Evolutionary conservation across 345 rosid genomes (phyloP).

Genomic region (Anacardium occidentale): DNA sequence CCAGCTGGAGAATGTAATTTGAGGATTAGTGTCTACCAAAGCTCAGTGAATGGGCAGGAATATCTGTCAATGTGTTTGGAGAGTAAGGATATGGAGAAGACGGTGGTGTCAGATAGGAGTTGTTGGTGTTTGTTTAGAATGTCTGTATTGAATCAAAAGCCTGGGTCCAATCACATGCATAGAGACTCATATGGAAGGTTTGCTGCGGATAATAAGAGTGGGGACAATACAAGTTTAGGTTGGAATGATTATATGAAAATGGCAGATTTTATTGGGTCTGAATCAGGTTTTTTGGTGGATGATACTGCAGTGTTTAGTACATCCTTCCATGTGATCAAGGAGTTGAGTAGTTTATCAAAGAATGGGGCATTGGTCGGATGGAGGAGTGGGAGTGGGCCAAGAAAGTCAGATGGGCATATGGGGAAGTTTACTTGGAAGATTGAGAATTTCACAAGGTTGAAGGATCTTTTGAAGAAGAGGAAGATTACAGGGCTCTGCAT

Average conservation of each 20-base stretch:
- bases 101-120: constrained; percentile 62
- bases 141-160: constrained; percentile 90
- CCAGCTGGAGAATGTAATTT: constrained; percentile 97
- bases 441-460: constrained; percentile 86
- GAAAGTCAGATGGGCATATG: constrained; percentile 88
- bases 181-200: constrained; percentile 91
- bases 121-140: constrained; percentile 99
- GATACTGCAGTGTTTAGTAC: constrained; percentile 90
- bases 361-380: constrained; percentile 59
- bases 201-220: constrained; percentile 91
- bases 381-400: constrained; percentile 56
- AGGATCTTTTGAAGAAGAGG: constrained; percentile 95
- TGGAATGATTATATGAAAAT: constrained; percentile 99
- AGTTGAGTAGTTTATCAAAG: constrained; percentile 69
- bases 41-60: constrained; percentile 78
- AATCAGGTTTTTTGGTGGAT: constrained; percentile 75
- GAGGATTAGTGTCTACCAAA: constrained; percentile 90
- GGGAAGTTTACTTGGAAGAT: constrained; percentile 92
- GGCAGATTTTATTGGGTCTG: constrained; percentile 70
- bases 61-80: constrained; percentile 95
- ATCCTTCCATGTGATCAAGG: constrained; percentile 92
- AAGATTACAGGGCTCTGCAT: constrained; percentile 97
- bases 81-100: constrained; percentile 91
- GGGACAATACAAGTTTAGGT: constrained; percentile 94
- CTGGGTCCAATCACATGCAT: constrained; percentile 86